Percentiles rank a stretch among this genome's conserved stretches.
These are phyloP conservation scores for Notholithocarpus densiflorus DNA, from an alignment of 306 rosid species.

Conservation along the genomic window DNA sequence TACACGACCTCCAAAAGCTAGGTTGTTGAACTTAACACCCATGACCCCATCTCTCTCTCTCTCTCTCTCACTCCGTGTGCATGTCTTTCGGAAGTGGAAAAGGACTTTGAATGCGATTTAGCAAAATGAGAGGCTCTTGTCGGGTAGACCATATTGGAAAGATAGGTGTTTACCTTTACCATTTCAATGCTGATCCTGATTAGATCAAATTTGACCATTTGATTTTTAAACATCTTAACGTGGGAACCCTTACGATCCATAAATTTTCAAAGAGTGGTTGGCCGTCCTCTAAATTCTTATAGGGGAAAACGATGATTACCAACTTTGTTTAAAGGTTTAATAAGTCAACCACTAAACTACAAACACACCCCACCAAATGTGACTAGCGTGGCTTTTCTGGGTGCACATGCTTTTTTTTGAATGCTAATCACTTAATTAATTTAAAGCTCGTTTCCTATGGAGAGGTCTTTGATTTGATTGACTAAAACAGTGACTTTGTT, in stretches of 20 bases:
- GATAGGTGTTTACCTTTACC: not conserved
- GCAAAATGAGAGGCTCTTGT: slow-evolving; percentile 39
- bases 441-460: too few species aligned
- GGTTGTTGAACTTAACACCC: not conserved
- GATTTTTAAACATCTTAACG: not conserved
- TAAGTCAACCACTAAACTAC: slow-evolving; percentile 23
- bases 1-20: slow-evolving; percentile 31
- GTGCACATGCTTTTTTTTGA: too few species aligned
- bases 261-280: slow-evolving; percentile 37
- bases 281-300: slow-evolving; percentile 30
- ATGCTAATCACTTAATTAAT: too few species aligned
- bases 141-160: slow-evolving; percentile 15
- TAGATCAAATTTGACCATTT: not conserved
- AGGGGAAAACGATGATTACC: slow-evolving; percentile 28
- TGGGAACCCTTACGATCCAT: not conserved
- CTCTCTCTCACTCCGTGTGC: not conserved
- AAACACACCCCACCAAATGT: too few species aligned
- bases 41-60: not conserved
- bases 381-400: too few species aligned
- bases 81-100: slow-evolving; percentile 35
- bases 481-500: too few species aligned
- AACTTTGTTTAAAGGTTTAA: slow-evolving; percentile 5
- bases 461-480: too few species aligned
- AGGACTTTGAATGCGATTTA: slow-evolving; percentile 29
- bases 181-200: not conserved